Percentiles rank a stretch among this genome's conserved stretches.
phyloP scores from a whole-genome alignment of 257 asterid genomes.

The Solanum paucissectum region DNA sequence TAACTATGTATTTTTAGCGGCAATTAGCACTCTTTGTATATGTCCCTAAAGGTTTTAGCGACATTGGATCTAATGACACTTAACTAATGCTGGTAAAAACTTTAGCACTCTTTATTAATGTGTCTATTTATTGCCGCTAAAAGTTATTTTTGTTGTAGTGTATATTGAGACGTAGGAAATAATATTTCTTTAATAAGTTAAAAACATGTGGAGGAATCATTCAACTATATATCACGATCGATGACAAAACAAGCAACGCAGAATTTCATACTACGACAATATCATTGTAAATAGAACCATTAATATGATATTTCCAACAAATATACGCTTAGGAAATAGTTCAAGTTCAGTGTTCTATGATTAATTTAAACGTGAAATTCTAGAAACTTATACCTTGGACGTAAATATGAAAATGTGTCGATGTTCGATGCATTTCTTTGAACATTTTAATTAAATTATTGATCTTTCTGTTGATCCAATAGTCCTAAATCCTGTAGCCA shows the following conservation, averaged over 20 bases:
- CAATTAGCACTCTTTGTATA: no score
- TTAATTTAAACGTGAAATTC: not conserved
- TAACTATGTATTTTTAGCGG: no score
- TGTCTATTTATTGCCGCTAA: no score
- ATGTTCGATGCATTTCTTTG: not conserved
- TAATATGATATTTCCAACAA: not conserved
- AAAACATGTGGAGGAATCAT: not conserved
- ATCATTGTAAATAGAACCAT: not conserved
- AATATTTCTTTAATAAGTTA: not conserved
- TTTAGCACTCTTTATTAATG: no score
- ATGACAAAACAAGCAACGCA: not conserved
- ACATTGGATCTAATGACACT: no score
- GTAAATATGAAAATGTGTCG: not conserved
- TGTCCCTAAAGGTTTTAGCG: no score
- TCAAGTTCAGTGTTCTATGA: not conserved
- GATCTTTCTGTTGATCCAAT: not conserved
- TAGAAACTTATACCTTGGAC: not conserved
- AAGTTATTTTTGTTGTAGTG: no score
- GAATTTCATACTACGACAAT: not conserved
- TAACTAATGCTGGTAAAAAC: no score
- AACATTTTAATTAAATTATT: not conserved
- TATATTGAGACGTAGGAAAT: not conserved
- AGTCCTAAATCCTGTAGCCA: not conserved
- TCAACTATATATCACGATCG: not conserved
- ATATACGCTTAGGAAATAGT: conserved; percentile 1